Evolutionary conservation across 1,284 basidiomycete genomes (phyloP), one percentile per base, ranked within the genome.

Genomic region (Apiotrichum akiyoshidainum): DNA sequence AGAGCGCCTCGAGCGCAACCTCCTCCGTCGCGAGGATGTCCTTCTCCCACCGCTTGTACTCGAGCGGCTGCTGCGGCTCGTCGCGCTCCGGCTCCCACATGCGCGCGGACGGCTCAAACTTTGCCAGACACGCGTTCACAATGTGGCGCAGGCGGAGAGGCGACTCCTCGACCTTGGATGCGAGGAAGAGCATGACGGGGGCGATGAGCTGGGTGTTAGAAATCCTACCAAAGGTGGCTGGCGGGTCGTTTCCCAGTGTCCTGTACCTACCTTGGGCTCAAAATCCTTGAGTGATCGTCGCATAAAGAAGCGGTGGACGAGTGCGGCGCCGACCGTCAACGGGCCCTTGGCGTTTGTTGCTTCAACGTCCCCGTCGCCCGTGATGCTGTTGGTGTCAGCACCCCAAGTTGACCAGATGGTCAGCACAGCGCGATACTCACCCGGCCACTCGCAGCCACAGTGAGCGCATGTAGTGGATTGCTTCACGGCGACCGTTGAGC

Each of bases 241-340:
- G 39, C 39, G 10, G 37, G 9, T 21, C 16, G 17, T 7, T 7
- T 9, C 7, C 7, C 2, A 26, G 7, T 7, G 26, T 31, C 11
- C 37, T 4, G 37, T 2, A 58, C 68, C 56, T 35, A 77, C 76
- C 56, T 67, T 59, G 19, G 69, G 59, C 31, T 87, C 84, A 73
- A 90, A 88, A 69, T 91, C 87, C 68, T 87, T 84, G 82, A 92
- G 83, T n/a, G 91, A 86, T 69, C 85, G 87, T 54, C 93, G 84
- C 91, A 96, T 93, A 79, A 90, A 96, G 78, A 96, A 96, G 14
- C 93, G 85, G 76, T 96, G 93, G 63, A 95, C 88, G 83, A 91
- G 91, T 5, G 88, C 89, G 33, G 90, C 88, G 17, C 90, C 91
- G 33, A 88, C 88, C 61, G 87, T 87, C 79, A 92, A 83, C 11